Percentiles rank a stretch among this genome's conserved stretches.
phyloP scores from a whole-genome alignment of 352 stramenopile genomes.

The Halophytophthora batemanensis region DNA sequence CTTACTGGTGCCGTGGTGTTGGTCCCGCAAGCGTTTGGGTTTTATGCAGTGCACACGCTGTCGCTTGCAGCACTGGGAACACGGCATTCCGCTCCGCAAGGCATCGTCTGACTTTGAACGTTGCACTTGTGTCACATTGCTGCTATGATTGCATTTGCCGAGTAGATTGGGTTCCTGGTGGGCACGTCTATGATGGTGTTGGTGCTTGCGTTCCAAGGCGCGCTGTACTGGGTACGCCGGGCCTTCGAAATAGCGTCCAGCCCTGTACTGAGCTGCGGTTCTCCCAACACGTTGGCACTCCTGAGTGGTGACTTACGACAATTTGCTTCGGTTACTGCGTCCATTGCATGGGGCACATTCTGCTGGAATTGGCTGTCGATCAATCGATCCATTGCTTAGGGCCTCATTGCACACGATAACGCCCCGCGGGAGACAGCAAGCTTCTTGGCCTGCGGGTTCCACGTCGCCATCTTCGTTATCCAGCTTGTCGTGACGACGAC shows the following conservation, averaged over 20 bases:
- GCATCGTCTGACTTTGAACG: too few relatives aligned
- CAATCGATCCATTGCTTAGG: constrained; percentile 13
- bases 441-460: constrained; percentile 43
- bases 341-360: too few relatives aligned
- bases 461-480: constrained; percentile 56
- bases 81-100: too few relatives aligned
- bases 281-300: too few relatives aligned
- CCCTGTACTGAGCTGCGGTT: not conserved
- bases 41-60: not conserved
- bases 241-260: not conserved
- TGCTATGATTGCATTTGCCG: constrained; percentile 3
- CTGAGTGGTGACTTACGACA: too few relatives aligned
- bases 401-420: constrained; percentile 37
- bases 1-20: not conserved
- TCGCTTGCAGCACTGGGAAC: not conserved
- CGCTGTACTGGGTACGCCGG: constrained; percentile 60
- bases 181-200: constrained; percentile 65
- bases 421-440: constrained; percentile 28
- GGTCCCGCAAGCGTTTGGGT: not conserved
- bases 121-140: not conserved
- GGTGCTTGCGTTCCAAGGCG: constrained; percentile 61
- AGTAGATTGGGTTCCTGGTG: constrained; percentile 71
- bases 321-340: too few relatives aligned
- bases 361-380: too few relatives aligned
- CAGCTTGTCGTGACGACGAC: constrained; percentile 58